phyloP scores from a whole-genome alignment of 345 rosid genomes.

The Populus ilicifolia region DNA sequence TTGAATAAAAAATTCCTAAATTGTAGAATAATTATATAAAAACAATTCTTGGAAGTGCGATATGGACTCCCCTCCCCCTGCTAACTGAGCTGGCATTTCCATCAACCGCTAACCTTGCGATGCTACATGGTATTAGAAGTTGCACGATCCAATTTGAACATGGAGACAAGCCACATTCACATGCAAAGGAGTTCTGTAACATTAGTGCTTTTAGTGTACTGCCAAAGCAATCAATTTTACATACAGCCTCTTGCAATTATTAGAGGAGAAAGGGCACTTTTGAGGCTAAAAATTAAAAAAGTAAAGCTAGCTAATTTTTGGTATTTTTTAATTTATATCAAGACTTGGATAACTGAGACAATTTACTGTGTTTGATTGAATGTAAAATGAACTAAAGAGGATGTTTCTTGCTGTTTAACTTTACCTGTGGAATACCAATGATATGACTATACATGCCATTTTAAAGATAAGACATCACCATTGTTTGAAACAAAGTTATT shows the following conservation, averaged over 20 bases:
- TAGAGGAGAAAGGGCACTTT: neutral
- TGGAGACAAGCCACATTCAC: conserved; percentile 12
- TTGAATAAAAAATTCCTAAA: too few relatives aligned
- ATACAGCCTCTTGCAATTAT: neutral
- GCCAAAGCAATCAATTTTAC: conserved; percentile 1
- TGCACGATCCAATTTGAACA: neutral
- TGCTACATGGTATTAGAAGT: neutral
- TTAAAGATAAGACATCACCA: neutral
- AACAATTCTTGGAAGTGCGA: too few relatives aligned
- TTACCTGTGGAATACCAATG: conserved; percentile 10
- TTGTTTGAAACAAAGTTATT: neutral
- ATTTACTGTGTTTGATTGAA: conserved; percentile 12
- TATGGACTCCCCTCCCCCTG: too few relatives aligned
- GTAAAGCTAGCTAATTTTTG: neutral
- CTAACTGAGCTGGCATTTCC: neutral
- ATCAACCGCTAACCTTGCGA: neutral
- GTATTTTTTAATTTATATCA: neutral
- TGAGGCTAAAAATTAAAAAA: neutral
- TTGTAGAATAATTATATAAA: too few relatives aligned
- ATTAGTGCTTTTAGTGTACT: neutral
- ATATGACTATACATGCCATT: neutral
- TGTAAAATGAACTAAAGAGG: conserved; percentile 16
- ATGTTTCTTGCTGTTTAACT: conserved; percentile 16
- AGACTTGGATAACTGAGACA: neutral
- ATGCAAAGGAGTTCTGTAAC: neutral